Base-by-base conservation (phyloP, 1,284 basidiomycete genomes). In the Pterulicium gracile region DNA sequence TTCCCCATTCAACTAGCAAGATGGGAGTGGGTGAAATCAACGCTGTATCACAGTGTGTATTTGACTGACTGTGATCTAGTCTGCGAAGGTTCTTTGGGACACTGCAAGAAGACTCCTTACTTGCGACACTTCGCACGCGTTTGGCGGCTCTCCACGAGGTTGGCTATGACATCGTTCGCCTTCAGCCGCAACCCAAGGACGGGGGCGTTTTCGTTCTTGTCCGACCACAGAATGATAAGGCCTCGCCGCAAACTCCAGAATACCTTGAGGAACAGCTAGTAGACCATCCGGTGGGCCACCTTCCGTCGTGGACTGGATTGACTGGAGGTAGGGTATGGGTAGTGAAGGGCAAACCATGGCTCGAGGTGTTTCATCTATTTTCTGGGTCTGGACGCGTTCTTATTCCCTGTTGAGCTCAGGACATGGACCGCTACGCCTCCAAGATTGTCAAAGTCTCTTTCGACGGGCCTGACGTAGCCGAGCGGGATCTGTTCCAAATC, bases 131-230 rank as follows among this genome's bases (percentile, higher is more conserved):
- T 14, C 58, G 69, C 34, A 55, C 64, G 3, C 67, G 75, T 32
- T 63, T 88, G n/a, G 61, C 68, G 5, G 52, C 58, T 14, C 67
- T 84, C 20, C 68, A 73, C 32, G 57, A 68, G 0, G 70, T 79
- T 50, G 66, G 63, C 27, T 86, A 88, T 57, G 63, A 67, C 27
- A 60, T 85, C 15, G 52, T 79, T 4, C 72, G 73, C 18, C 51
- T 87, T 3, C 69, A 84, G 44, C 77, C 79, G 12, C 72, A 81
- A 50, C 60, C 63, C 45, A 92, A 92, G 56, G 88, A 90, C 50
- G 88, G 89, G 4, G 92, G 93, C 4, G 83, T 91, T 3, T 94
- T 94, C 59, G 79, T 93, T 46, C 76, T 75, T 42, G 93, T 93
- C 61, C 67, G 70, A 17, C 94, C 63, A 24, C 58, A 67, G 1